A percentile compares a stretch with the other conserved stretches of the same genome.
Conservation (phyloP, 805 yeast species). For the Clavispora carvajalis region DNA sequence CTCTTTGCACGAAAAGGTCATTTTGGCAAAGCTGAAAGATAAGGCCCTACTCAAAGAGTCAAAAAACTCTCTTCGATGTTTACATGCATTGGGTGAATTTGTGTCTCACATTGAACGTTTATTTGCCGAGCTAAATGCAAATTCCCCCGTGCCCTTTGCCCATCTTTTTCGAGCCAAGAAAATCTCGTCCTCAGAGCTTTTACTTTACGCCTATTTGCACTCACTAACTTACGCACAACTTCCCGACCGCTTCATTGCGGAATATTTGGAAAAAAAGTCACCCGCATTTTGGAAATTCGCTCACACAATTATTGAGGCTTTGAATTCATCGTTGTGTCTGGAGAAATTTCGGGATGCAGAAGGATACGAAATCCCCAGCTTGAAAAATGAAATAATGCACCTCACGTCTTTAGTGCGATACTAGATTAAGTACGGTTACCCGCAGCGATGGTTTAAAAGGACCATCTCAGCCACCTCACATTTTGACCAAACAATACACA, state of each 20-base stretch:
- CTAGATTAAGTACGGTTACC: not conserved
- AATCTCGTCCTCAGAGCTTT: conserved; percentile 27
- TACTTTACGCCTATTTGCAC: conserved; percentile 36
- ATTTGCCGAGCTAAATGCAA: conserved; percentile 11
- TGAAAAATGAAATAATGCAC: conserved; percentile 28
- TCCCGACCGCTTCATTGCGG: conserved; percentile 37
- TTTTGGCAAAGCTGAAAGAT: conserved; percentile 30
- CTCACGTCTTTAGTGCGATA: not conserved
- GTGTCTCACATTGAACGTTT: conserved; percentile 15
- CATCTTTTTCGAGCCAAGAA: conserved; percentile 13
- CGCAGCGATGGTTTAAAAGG: not conserved
- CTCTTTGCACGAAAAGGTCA: conserved; percentile 33
- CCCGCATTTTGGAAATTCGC: conserved; percentile 22
- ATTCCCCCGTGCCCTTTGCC: conserved; percentile 12
- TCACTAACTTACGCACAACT: conserved; percentile 27
- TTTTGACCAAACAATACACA: not conserved
- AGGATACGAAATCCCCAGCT: conserved; percentile 28
- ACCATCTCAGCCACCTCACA: not conserved
- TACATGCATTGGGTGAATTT: conserved; percentile 20
- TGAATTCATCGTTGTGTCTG: conserved; percentile 7
- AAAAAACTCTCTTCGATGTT: conserved; percentile 28
- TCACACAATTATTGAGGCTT: conserved; percentile 9
- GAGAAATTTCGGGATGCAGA: conserved; percentile 19
- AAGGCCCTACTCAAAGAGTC: conserved; percentile 27
- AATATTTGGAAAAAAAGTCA: conserved; percentile 27